phyloP scores from a whole-genome alignment of 108 stramenopile genomes.

The Skeletonema costatum region DNA sequence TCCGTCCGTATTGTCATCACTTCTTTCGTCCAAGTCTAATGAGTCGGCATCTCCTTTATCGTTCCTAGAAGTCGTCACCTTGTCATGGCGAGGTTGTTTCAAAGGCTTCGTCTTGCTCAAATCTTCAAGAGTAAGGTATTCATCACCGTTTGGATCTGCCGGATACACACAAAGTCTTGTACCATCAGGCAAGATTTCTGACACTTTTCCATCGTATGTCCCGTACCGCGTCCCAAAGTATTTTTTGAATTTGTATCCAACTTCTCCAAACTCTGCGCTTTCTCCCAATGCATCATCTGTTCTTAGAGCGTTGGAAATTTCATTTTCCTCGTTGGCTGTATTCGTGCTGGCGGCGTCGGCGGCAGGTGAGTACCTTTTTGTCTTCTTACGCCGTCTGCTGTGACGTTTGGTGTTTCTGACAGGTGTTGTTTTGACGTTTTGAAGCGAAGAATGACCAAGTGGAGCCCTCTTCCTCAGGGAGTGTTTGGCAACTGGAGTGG shows the following conservation, averaged over 20 bases:
- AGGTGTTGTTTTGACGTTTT: neutral
- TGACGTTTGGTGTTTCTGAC: neutral
- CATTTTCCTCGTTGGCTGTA: neutral
- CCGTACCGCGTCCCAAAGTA: neutral
- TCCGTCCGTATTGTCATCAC: neutral
- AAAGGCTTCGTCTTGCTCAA: neutral
- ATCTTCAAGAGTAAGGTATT: neutral
- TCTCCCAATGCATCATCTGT: neutral
- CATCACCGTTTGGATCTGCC: neutral
- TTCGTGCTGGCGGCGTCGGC: neutral
- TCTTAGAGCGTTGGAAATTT: neutral
- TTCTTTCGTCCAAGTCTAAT: neutral
- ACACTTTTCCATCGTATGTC: neutral
- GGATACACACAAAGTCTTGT: neutral
- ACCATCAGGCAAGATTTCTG: neutral
- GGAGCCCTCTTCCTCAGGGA: neutral
- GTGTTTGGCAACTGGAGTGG: neutral
- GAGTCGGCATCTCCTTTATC: neutral
- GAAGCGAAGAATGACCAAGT: neutral
- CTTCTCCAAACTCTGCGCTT: neutral
- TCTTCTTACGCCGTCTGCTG: neutral
- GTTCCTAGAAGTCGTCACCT: neutral
- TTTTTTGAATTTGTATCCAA: neutral
- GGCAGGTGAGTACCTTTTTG: neutral
- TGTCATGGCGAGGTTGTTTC: neutral